phyloP scores from a whole-genome alignment of 352 stramenopile genomes.

The Thalassiosira mediterranea region DNA sequence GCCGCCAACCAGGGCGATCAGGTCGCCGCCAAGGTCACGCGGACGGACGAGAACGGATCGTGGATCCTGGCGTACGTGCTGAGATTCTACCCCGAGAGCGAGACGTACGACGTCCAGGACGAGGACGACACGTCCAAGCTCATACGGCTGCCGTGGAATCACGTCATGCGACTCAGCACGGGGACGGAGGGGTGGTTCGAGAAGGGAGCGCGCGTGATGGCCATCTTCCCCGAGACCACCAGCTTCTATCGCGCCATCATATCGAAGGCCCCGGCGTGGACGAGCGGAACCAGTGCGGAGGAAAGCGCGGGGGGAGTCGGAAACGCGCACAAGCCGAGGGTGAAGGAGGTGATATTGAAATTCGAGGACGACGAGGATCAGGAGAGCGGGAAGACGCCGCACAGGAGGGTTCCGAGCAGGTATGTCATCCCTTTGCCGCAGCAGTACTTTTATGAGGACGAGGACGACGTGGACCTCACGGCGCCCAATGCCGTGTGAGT shows the following conservation, averaged over 20 bases:
- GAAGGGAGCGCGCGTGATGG: constrained; percentile 93
- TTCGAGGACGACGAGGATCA: constrained; percentile 96
- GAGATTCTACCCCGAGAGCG: constrained; percentile 87
- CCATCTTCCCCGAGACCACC: constrained; percentile 97
- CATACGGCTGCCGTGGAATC: constrained; percentile 88
- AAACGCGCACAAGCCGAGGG: constrained; percentile 48
- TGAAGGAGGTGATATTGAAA: constrained; percentile 94
- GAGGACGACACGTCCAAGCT: constrained; percentile 91
- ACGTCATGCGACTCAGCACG: constrained; percentile 85
- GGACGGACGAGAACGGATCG: constrained; percentile 84
- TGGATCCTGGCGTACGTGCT: constrained; percentile 93
- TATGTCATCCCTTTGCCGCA: constrained; percentile 90
- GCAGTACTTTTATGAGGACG: constrained; percentile 84
- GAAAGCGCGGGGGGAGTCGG: constrained; percentile 19
- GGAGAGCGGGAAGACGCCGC: constrained; percentile 89
- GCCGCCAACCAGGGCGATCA: constrained; percentile 79
- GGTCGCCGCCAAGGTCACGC: constrained; percentile 83
- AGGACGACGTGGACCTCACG: constrained; percentile 80
- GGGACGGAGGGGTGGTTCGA: constrained; percentile 85
- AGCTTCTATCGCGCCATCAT: constrained; percentile 95
- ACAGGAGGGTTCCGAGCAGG: constrained; percentile 91
- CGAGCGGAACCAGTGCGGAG: constrained; percentile 34
- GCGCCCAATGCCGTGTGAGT: constrained; percentile 24
- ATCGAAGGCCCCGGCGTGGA: constrained; percentile 89
- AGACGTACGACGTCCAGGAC: constrained; percentile 95